Conservation (phyloP, 2,329 filamentous ascomycete genomes). For the Cucurbitaria berberidis region DNA sequence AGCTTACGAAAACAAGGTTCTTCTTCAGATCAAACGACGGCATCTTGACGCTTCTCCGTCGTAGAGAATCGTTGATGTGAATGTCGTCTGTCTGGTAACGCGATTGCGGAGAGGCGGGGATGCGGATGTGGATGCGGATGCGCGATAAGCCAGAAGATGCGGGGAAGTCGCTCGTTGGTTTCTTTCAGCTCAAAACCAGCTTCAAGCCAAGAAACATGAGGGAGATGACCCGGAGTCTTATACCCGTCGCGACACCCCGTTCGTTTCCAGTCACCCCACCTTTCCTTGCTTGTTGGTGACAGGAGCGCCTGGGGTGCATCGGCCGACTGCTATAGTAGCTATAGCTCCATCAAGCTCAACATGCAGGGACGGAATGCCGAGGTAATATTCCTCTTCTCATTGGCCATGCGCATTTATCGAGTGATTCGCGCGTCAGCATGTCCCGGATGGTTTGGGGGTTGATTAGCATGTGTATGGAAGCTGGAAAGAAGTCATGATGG, state of each 20-base stretch:
- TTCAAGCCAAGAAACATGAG: not conserved
- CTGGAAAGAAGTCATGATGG: not conserved
- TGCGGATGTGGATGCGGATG: not conserved
- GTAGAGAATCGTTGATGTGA: not conserved
- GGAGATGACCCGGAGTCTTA: too few species aligned
- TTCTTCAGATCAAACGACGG: conserved; percentile 41
- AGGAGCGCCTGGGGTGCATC: not conserved
- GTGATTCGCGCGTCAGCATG: not conserved
- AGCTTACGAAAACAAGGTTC: conserved; percentile 41
- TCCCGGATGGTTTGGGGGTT: not conserved
- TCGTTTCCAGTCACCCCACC: conserved; percentile 1
- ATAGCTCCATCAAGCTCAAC: not conserved
- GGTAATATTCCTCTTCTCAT: not conserved
- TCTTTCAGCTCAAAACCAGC: not conserved
- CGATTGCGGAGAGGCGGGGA: too few species aligned
- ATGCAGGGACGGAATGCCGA: conserved; percentile 10
- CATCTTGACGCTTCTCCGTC: conserved; percentile 22
- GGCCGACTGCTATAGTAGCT: conserved; percentile 1
- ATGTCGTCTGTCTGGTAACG: too few species aligned
- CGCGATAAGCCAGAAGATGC: not conserved
- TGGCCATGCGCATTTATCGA: not conserved
- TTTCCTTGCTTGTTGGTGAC: not conserved
- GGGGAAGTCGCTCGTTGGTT: not conserved
- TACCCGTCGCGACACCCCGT: too few species aligned
- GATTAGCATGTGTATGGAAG: not conserved